Percentiles rank a stretch among this genome's conserved stretches.
Conservation (phyloP, 371 early-diverging fungal species). For the Mortierella sp. region DNA sequence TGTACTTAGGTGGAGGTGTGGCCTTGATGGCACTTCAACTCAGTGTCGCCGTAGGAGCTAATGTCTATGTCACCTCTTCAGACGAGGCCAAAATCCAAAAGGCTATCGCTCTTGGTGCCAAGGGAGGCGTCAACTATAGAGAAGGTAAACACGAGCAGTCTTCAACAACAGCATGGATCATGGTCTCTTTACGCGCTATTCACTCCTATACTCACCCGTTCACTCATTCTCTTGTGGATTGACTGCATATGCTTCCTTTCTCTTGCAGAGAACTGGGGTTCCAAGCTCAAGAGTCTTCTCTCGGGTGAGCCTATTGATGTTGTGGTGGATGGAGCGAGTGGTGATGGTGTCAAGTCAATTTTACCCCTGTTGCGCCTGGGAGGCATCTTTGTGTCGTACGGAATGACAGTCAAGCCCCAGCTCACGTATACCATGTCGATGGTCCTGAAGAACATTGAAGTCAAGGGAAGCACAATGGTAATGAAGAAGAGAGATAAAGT, state of each 20-base stretch:
- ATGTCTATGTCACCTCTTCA: conserved; percentile 79
- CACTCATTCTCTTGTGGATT: conserved; percentile 11
- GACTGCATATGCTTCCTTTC: background rate
- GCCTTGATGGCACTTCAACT: conserved; percentile 76
- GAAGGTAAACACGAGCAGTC: conserved; percentile 68
- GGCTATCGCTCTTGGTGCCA: conserved; percentile 73
- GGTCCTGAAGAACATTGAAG: conserved; percentile 68
- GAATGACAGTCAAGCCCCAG: conserved; percentile 63
- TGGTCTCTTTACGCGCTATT: no score
- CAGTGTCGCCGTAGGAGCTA: conserved; percentile 73
- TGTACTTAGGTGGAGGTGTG: conserved; percentile 72
- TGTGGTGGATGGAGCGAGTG: conserved; percentile 79
- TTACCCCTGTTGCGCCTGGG: conserved; percentile 56
- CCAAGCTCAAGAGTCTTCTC: conserved; percentile 57
- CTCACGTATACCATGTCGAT: conserved; percentile 60
- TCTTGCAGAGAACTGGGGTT: conserved; percentile 60
- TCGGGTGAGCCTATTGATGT: conserved; percentile 60
- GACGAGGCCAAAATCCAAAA: conserved; percentile 68
- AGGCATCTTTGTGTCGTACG: conserved; percentile 69
- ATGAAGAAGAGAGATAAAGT: conserved; percentile 14
- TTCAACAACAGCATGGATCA: no score
- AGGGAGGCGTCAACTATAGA: conserved; percentile 77
- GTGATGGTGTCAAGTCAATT: conserved; percentile 58
- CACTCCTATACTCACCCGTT: background rate
- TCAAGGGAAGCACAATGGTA: conserved; percentile 76